phyloP scores from a whole-genome alignment of 768 basidiomycete genomes.

The Auriscalpium microsporum region DNA sequence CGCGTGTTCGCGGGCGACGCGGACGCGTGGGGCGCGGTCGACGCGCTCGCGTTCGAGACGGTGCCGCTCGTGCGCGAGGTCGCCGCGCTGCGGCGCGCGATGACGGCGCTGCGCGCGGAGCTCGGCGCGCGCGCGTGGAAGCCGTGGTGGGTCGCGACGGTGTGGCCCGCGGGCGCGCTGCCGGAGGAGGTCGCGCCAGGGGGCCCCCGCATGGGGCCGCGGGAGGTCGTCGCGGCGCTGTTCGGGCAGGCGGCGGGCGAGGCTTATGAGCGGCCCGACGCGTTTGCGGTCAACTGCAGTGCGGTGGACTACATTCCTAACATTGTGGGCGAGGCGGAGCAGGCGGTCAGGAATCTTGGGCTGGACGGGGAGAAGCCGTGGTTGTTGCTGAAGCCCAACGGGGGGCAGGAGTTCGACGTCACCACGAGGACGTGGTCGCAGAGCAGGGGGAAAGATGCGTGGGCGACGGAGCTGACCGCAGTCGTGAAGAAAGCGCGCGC shows the following conservation, averaged over 20 bases:
- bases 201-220: conserved; percentile 21
- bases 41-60: conserved; percentile 72
- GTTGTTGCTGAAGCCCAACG: conserved; percentile 69
- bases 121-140: conserved; percentile 29
- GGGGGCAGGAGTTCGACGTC: conserved; percentile 48
- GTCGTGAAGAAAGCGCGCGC: conserved; percentile 17
- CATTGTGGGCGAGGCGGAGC: conserved; percentile 32
- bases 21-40: conserved; percentile 46
- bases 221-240: conserved; percentile 37
- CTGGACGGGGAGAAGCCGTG: conserved; percentile 30
- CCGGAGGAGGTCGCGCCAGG: conserved; percentile 30
- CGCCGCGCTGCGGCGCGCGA: conserved; percentile 52
- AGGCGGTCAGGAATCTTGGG: conserved; percentile 4
- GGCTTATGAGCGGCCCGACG: conserved; percentile 32
- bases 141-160: conserved; percentile 69
- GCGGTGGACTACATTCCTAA: conserved; percentile 32
- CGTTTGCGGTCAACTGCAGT: conserved; percentile 73
- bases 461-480: conserved; percentile 28
- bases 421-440: conserved; percentile 35
- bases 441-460: conserved; percentile 18
- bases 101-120: conserved; percentile 29
- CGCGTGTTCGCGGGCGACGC: conserved; percentile 40
- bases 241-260: conserved; percentile 20
- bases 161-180: conserved; percentile 45
- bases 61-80: conserved; percentile 62